Percentiles rank a stretch among this genome's conserved stretches.
phyloP scores from a whole-genome alignment of 2,329 filamentous ascomycete genomes.

The Penicillium concentricum region DNA sequence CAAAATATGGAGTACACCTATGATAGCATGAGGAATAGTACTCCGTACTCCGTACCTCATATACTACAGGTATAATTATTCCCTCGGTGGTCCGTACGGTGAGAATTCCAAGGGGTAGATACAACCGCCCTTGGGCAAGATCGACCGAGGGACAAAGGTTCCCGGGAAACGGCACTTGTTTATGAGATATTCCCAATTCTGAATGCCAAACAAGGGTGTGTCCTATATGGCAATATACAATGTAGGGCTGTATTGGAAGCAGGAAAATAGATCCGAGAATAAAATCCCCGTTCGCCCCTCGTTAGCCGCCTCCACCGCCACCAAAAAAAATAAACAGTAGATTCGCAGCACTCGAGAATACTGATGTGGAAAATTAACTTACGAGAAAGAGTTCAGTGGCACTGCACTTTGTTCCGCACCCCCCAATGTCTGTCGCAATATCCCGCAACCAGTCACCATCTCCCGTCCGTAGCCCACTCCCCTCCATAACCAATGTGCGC shows the following conservation, averaged over 20 bases:
- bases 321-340: neutral
- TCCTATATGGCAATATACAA: neutral
- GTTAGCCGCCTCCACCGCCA: conserved; percentile 10
- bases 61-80: neutral
- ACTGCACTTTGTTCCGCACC: conserved; percentile 3
- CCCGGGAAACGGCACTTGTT: neutral
- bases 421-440: conserved; percentile 3
- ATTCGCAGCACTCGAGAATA: neutral
- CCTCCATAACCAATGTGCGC: conserved; percentile 12
- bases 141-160: conserved; percentile 2
- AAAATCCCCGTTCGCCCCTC: neutral
- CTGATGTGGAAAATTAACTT: neutral
- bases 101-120: neutral
- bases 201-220: neutral
- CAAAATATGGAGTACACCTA: neutral
- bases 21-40: neutral
- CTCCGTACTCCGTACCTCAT: neutral
- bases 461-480: neutral
- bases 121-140: conserved; percentile 2
- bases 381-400: neutral
- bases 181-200: neutral
- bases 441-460: conserved; percentile 8
- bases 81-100: neutral
- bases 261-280: neutral
- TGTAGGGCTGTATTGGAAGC: neutral